Evolutionary conservation across 208 protist genomes (phyloP), one percentile per base, ranked within the genome.

Genomic region (Leishmania arabica): DNA sequence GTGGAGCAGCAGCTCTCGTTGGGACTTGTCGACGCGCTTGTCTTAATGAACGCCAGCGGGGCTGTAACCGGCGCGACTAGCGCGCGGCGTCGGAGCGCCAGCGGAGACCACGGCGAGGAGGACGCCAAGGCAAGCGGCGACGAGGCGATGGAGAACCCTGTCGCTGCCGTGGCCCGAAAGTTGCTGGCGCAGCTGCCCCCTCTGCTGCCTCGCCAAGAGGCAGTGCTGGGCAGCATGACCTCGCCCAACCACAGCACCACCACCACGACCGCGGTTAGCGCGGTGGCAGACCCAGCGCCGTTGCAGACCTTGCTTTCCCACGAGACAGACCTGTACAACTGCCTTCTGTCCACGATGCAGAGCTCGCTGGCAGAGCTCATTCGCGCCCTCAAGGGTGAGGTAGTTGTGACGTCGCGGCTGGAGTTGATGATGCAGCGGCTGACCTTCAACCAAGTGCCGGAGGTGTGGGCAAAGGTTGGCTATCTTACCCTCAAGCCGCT

Each of bases 401-500:
- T 97, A 76, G 93, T 97, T 24, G 95, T 97, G 91, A 95, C 92
- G 47, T 78, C 78, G 37, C 75, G 91, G 75, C 83, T 95, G 66
- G 96, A 97, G 90, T 77, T 54, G 47, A 94, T 96, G 87, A 93
- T 93, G 80, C 86, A 90, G 74, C 86, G 89, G 3, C 94, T 97
- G 73, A 78, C 89, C 45, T 91, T 95, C 81, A 91, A 90, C 62
- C 90, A 98, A 82, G 97, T 99, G n/a, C 98, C 99, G 8, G 89
- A 96, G 68, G 62, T 90, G 45, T 98, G 90, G 99, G 82, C 90
- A 54, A 86, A 92, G 54, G 90, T 89, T 27, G 92, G 92, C 68
- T 99, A 99, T 83, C 96, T 99, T 3, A 96, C 93, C 17, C 89
- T 99, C 45, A 99, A 99, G 85, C 97, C 98, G 13, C 92, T 99